Conservation (phyloP, 306 rosid genomes). For the Cicer arietinum region DNA sequence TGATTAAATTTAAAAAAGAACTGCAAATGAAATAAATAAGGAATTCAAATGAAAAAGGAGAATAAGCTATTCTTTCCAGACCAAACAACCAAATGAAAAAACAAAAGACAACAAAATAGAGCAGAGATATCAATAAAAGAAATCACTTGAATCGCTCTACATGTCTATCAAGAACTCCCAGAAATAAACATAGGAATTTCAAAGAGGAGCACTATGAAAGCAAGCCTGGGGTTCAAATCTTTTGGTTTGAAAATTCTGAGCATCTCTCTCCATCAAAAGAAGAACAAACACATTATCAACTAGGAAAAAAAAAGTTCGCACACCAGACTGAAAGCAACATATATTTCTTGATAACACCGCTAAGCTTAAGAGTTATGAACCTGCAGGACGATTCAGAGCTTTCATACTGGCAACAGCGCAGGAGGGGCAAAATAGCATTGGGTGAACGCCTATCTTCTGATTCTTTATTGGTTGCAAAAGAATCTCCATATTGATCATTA, state of each 20-base stretch:
- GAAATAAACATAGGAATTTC: conserved; percentile 5
- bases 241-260: not conserved
- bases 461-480: conserved; percentile 61
- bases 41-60: conserved; percentile 13
- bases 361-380: conserved; percentile 51
- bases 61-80: conserved; percentile 14
- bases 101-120: conserved; percentile 3
- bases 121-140: conserved; percentile 12
- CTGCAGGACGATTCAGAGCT: conserved; percentile 98
- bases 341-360: conserved; percentile 12
- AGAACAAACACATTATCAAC: conserved; percentile 2
- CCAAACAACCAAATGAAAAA: conserved; percentile 19
- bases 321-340: not conserved
- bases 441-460: conserved; percentile 71
- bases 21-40: conserved; percentile 23
- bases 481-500: conserved; percentile 61
- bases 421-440: conserved; percentile 77
- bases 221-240: conserved; percentile 22
- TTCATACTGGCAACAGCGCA: conserved; percentile 87
- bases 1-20: conserved; percentile 7
- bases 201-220: conserved; percentile 10
- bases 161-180: conserved; percentile 12
- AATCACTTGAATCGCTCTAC: conserved; percentile 23
- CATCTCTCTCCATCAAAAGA: conserved; percentile 9
- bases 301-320: not conserved